Evolutionary conservation across 2,329 filamentous ascomycete genomes (phyloP).

Genomic region (Fusarium sp.): DNA sequence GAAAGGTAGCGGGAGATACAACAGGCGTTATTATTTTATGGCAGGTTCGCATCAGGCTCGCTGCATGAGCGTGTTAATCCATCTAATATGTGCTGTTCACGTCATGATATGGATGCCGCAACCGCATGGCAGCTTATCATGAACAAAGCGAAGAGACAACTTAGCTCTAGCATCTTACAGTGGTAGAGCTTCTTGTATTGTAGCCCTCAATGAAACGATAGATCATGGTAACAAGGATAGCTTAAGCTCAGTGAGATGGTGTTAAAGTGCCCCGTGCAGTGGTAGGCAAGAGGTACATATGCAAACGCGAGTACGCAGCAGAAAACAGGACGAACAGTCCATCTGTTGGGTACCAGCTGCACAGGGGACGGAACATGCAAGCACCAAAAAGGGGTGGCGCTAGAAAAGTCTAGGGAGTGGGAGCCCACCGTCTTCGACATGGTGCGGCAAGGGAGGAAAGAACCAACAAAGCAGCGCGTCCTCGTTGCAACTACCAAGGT

Average conservation of each 20-base stretch:
- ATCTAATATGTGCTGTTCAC: background rate
- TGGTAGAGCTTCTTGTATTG: background rate
- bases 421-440: slow-evolving; percentile 30
- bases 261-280: slow-evolving; percentile 13
- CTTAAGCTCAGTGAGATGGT: slow-evolving; percentile 1
- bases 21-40: slow-evolving; percentile 19
- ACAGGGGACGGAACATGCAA: slow-evolving; percentile 22
- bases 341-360: slow-evolving; percentile 30
- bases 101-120: background rate
- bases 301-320: slow-evolving; percentile 9
- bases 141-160: background rate
- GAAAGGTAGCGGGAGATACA: slow-evolving; percentile 19
- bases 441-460: slow-evolving; percentile 41
- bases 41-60: background rate
- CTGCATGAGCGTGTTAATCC: slow-evolving; percentile 1
- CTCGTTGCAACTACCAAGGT: slow-evolving; percentile 13
- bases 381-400: slow-evolving; percentile 22
- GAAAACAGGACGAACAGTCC: slow-evolving; percentile 42
- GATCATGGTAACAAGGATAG: slow-evolving; percentile 38
- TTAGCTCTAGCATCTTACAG: background rate
- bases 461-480: background rate
- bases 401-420: slow-evolving; percentile 26
- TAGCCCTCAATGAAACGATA: slow-evolving; percentile 1
- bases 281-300: background rate
- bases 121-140: background rate